Conservation (phyloP, 352 stramenopile species). For the Globisporangium mamillatum region DNA sequence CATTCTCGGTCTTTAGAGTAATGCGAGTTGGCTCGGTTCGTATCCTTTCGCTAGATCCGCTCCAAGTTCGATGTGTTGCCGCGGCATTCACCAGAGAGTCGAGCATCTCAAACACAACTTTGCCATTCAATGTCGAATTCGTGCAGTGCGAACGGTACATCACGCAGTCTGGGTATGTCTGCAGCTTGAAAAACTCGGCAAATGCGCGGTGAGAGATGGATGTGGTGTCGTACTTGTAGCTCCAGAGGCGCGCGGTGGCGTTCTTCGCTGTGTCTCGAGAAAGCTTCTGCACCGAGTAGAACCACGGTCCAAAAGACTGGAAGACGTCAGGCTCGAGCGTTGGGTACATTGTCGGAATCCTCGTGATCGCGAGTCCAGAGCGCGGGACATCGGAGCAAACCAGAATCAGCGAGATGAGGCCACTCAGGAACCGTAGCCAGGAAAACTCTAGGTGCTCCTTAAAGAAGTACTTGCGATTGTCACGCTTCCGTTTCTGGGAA, state of each 20-base stretch:
- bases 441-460: conserved; percentile 5
- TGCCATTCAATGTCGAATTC: conserved; percentile 11
- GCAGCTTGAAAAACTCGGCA: conserved; percentile 16
- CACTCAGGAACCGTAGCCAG: conserved; percentile 9
- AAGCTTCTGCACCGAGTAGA: conserved; percentile 3
- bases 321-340: conserved; percentile 31
- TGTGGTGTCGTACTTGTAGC: conserved; percentile 42
- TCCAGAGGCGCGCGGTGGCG: conserved; percentile 23
- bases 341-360: conserved; percentile 18
- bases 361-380: conserved; percentile 26
- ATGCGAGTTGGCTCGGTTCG: not conserved
- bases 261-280: conserved; percentile 2
- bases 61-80: not conserved
- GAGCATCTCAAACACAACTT: conserved; percentile 30
- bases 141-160: conserved; percentile 26
- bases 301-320: conserved; percentile 18
- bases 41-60: not conserved
- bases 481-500: conserved; percentile 1
- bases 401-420: conserved; percentile 24
- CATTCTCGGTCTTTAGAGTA: conserved; percentile 15
- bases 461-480: not conserved
- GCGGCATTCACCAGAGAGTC: conserved; percentile 28
- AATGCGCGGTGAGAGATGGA: conserved; percentile 31
- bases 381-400: conserved; percentile 33
- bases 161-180: conserved; percentile 28